Conservation (phyloP, 345 rosid genomes). For the Boechera retrofracta region DNA sequence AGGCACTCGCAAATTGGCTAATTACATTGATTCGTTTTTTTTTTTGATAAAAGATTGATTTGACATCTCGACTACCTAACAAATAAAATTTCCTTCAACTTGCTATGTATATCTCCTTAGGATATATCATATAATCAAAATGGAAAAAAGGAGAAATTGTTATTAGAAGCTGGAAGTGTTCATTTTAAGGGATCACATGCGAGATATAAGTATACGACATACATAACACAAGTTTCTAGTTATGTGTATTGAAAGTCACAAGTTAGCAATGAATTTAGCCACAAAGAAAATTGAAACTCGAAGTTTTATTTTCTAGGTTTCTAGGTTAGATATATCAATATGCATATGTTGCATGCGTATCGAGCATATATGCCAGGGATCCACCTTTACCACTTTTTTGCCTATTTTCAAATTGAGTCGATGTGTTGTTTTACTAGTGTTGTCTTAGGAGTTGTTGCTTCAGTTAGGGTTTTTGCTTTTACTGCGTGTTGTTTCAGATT, state of each 20-base stretch:
- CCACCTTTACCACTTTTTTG: not conserved
- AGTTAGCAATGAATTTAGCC: constrained; percentile 10
- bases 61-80: constrained; percentile 33
- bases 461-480: not conserved
- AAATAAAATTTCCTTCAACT: not conserved
- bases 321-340: not conserved
- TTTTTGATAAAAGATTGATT: constrained; percentile 6
- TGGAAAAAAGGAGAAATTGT: not conserved
- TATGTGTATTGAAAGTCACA: constrained; percentile 32
- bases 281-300: not conserved
- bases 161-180: constrained; percentile 13
- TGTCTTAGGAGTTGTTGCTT: not conserved
- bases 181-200: constrained; percentile 17
- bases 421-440: not conserved
- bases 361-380: not conserved
- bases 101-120: constrained; percentile 19
- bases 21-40: constrained; percentile 27
- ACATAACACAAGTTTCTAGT: constrained; percentile 22
- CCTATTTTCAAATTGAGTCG: not conserved
- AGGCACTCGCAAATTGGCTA: constrained; percentile 27
- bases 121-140: not conserved
- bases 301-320: constrained; percentile 33
- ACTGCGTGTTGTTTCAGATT: not conserved
- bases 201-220: constrained; percentile 7
- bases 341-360: not conserved